Conservation (phyloP, 257 asterid species). For the Craterostigma plantagineum region DNA sequence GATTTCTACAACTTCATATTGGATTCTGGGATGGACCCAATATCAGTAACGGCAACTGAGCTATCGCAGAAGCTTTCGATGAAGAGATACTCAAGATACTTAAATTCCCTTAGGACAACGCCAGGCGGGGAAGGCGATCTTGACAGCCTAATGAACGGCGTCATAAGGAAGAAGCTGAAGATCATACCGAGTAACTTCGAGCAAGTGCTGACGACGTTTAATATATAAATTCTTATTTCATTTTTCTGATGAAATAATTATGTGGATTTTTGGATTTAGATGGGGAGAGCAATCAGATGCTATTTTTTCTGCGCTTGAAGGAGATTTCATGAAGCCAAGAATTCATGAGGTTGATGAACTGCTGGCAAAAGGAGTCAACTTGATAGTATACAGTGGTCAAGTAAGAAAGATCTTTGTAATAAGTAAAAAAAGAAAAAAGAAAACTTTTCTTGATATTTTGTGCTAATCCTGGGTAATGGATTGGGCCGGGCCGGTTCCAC, state of each 20-base stretch:
- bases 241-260: not conserved
- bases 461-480: no score
- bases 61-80: constrained; percentile 21
- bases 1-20: constrained; percentile 79
- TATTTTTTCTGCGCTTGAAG: constrained; percentile 34
- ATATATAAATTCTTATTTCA: not conserved
- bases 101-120: constrained; percentile 26
- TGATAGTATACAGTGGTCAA: constrained; percentile 83
- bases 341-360: constrained; percentile 73
- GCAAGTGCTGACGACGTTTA: constrained; percentile 20
- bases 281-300: constrained; percentile 57
- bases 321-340: constrained; percentile 84
- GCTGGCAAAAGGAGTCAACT: constrained; percentile 66
- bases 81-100: constrained; percentile 48
- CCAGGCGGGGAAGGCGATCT: constrained; percentile 43
- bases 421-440: no score
- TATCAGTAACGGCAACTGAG: constrained; percentile 36
- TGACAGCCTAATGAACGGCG: constrained; percentile 56
- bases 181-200: constrained; percentile 46
- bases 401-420: constrained; percentile 35
- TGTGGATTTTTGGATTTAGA: constrained; percentile 15
- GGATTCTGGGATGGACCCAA: constrained; percentile 62
- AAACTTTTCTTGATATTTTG: no score
- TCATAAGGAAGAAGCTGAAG: constrained; percentile 50
- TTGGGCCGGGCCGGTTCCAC: no score